Evolutionary conservation across 2,329 filamentous ascomycete genomes (phyloP), one percentile per base, ranked within the genome.

Genomic region (Fusarium sp.): DNA sequence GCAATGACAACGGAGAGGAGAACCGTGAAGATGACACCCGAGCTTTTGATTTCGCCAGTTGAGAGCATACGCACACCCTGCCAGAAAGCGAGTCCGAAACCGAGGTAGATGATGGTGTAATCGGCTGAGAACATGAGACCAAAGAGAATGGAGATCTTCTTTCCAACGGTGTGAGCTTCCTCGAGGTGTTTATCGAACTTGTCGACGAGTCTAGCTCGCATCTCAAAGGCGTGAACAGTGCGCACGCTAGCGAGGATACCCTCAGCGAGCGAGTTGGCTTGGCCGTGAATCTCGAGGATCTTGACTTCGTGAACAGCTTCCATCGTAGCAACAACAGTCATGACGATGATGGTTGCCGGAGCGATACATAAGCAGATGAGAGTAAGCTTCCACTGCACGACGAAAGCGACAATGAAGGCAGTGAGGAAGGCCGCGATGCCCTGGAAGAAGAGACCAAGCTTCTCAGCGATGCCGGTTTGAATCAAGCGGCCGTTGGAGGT

Each of bases 71-170:
- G 77, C 40, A 85, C 75, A 13, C 84, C 85, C 63, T 85, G 84
- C 84, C 84, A 86, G 59, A 86, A 86, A 12, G 83, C 82, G 10
- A 86, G 79, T 4, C 80, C 83, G 50, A 84, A 84, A 15, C 83
- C 84, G 3, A 81, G 76, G 43, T 84, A 85, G 50, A 85, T 82
- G 63, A 84, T 80, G 52, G 80, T 81, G 59, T 84, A 85, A 68
- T 84, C 80, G 7, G 71, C 74, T 5, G 80, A 81, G 69, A 84
- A 85, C 59, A 85, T 73, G 18, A 83, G 67, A 10, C 82, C 84
- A 50, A 81, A 81, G 6, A 84, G 74, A 2, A 80, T 75, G 3
- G 81, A 83, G 47, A 84, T 84, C 69, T 83, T 84, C 13, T 79
- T 77, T 11, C 84, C 84, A 15, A 82, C 72, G 0, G 54, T 66